These are phyloP conservation scores for Hypericum androsaemum DNA, from an alignment of 345 rosid species.

Conservation along the genomic window DNA sequence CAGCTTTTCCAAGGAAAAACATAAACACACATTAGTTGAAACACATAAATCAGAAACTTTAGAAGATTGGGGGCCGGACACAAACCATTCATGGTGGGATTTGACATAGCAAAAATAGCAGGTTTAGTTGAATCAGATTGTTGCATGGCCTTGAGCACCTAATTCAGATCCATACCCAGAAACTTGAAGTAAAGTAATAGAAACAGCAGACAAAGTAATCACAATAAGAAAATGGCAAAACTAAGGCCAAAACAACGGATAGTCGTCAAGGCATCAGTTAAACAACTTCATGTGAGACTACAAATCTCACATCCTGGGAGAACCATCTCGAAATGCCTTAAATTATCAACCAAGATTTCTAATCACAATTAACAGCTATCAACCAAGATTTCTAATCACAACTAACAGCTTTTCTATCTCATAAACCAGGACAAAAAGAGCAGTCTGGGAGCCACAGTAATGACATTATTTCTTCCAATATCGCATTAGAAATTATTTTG, in stretches of 20 bases:
- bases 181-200: constrained; percentile 1
- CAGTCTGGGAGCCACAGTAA: too few relatives aligned
- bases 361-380: too few relatives aligned
- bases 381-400: too few relatives aligned
- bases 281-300: too few relatives aligned
- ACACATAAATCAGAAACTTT: constrained; percentile 10
- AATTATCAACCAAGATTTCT: too few relatives aligned
- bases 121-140: constrained; percentile 79
- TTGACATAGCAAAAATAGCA: constrained; percentile 96
- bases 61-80: constrained; percentile 4
- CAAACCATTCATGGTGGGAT: constrained; percentile 91
- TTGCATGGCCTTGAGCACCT: constrained; percentile 90
- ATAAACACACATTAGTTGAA: constrained; percentile 13
- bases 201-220: neutral
- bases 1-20: constrained; percentile 47
- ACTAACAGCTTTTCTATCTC: too few relatives aligned
- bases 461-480: too few relatives aligned
- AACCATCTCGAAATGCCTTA: too few relatives aligned
- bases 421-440: too few relatives aligned
- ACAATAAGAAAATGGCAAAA: neutral
- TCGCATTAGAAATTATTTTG: too few relatives aligned
- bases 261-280: too few relatives aligned
- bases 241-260: constrained; percentile 2
- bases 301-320: too few relatives aligned
- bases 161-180: constrained; percentile 18